Evolutionary conservation across 208 protist genomes (phyloP).

Genomic region (Crithidia fasciculata): DNA sequence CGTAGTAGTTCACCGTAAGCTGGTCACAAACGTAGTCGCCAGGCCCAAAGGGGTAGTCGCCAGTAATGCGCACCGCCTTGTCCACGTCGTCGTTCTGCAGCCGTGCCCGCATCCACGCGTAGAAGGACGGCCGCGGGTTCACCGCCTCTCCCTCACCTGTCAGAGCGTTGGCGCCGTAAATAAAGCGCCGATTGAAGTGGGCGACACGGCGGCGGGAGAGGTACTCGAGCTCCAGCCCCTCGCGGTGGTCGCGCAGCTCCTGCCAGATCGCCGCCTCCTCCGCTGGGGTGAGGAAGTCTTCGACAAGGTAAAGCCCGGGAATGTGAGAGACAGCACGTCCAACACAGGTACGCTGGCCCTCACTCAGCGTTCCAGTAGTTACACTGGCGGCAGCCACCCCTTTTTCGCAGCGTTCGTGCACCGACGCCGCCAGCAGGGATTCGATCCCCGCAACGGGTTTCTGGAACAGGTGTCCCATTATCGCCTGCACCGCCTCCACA

Average conservation of each 20-base stretch:
- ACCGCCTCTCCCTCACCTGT: constrained; percentile 56
- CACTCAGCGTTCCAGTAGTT: too few species aligned
- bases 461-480: constrained; percentile 26
- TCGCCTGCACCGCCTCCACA: constrained; percentile 7
- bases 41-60: constrained; percentile 34
- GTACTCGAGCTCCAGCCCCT: constrained; percentile 44
- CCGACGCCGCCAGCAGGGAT: constrained; percentile 2
- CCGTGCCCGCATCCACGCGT: constrained; percentile 61
- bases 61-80: constrained; percentile 28
- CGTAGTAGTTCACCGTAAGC: constrained; percentile 86
- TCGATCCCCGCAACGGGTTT: constrained; percentile 31
- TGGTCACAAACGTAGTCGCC: constrained; percentile 58
- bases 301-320: constrained; percentile 61
- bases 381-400: too few species aligned
- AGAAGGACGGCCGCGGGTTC: constrained; percentile 66
- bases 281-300: constrained; percentile 59
- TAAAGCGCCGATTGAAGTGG: constrained; percentile 85
- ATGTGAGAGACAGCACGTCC: constrained; percentile 35
- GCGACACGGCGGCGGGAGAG: constrained; percentile 69
- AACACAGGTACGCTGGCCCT: constrained; percentile 5
- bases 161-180: constrained; percentile 71
- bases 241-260: constrained; percentile 39
- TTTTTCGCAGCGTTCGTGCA: neutral
- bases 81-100: constrained; percentile 49
- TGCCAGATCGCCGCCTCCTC: constrained; percentile 63